Percentiles rank a stretch among this genome's conserved stretches.
phyloP scores from a whole-genome alignment of 306 rosid species.

The Prunus salicina region DNA sequence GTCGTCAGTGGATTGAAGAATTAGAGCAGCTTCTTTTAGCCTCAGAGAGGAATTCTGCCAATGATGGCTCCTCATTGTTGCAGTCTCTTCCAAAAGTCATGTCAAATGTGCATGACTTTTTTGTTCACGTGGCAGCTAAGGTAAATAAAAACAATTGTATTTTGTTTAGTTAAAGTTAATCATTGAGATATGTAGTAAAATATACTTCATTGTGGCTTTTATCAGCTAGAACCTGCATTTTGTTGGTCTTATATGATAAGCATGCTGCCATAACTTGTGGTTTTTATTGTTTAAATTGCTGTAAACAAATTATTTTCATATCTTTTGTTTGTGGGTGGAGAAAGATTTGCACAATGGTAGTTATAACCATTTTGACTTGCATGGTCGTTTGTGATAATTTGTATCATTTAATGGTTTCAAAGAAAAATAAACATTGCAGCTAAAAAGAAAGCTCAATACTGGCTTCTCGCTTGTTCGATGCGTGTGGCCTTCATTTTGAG shows the following conservation, averaged over 20 bases:
- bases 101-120: conserved; percentile 92
- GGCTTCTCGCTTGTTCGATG: background rate
- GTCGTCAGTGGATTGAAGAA: conserved; percentile 93
- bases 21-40: conserved; percentile 84
- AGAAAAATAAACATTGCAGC: background rate
- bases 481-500: background rate
- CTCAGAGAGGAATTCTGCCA: conserved; percentile 56
- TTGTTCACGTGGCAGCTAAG: conserved; percentile 96
- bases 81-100: conserved; percentile 94
- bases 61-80: conserved; percentile 58
- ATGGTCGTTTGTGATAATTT: background rate
- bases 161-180: conserved; percentile 6
- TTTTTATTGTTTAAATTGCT: background rate
- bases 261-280: background rate
- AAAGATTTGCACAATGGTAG: background rate
- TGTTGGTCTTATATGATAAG: background rate
- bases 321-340: background rate
- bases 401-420: background rate
- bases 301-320: background rate
- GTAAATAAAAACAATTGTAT: conserved; percentile 36
- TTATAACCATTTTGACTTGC: background rate
- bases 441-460: background rate
- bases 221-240: background rate
- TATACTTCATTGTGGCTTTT: background rate
- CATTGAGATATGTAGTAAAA: conserved; percentile 3